These are phyloP conservation scores for Phytophthora kernoviae DNA, from an alignment of 352 stramenopile genomes.

Conservation along the genomic window DNA sequence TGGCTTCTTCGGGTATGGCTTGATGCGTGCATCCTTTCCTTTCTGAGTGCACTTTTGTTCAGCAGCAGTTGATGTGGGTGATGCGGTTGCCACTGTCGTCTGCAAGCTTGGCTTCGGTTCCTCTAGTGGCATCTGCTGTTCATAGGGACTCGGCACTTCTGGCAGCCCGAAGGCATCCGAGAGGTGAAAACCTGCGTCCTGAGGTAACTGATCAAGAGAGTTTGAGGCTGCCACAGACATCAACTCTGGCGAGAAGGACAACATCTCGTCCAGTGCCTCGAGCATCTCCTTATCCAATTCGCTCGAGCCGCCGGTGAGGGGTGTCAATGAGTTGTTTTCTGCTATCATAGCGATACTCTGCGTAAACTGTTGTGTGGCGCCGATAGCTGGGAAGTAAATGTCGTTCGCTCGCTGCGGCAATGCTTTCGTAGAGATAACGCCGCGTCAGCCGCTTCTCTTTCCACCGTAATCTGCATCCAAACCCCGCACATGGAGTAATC, in stretches of 20 bases:
- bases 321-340: constrained; percentile 16
- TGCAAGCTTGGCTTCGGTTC: background rate
- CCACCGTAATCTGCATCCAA: background rate
- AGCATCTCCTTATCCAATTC: constrained; percentile 26
- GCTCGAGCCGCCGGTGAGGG: constrained; percentile 11
- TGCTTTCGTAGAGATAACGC: no score
- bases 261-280: constrained; percentile 31
- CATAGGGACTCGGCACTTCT: constrained; percentile 27
- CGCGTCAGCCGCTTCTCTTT: no score
- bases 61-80: background rate
- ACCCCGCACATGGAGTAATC: background rate
- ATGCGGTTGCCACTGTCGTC: background rate
- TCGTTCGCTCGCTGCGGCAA: background rate
- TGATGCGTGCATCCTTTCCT: constrained; percentile 23
- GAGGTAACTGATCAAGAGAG: constrained; percentile 2
- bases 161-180: constrained; percentile 20
- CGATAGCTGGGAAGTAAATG: no score
- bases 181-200: constrained; percentile 15
- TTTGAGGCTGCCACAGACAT: background rate
- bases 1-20: constrained; percentile 11
- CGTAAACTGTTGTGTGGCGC: no score
- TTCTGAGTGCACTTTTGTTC: constrained; percentile 3
- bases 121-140: constrained; percentile 7
- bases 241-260: constrained; percentile 21
- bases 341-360: background rate